Base-by-base conservation (phyloP, 2,329 filamentous ascomycete genomes). In the Periconia sp. region DNA sequence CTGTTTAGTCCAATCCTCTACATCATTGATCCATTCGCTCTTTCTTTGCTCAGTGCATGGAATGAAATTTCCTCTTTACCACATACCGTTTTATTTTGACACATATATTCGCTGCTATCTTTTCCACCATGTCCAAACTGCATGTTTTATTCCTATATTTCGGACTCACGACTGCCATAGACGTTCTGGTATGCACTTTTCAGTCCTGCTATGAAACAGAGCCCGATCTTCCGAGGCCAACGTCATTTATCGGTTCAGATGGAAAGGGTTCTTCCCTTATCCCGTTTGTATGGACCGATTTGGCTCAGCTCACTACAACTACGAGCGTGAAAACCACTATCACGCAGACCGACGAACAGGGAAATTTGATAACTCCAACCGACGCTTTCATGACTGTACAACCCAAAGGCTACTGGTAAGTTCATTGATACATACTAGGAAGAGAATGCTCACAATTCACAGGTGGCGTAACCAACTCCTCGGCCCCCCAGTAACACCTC, bases 251-350 rank as follows among this genome's bases (percentile, higher is more conserved):
- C 6, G 51, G 47, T 11, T 19, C 51, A 35, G 46, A 53, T 30
- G 47, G 51, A 5, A 31, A 31, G n/a, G 31, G 46, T 15, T 49
- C 46, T 9, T 46, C 20, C 20, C 37, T 53, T 3, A 46, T 53
- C n/a, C 51, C 51, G 15, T 53, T 53, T 41, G 31, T 40, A 11
- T 53, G 46, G 51, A 30, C 46, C 6, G 46, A 53, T 14, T 45
- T 53, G 19, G 35, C 18, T 20, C 18, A 53, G 17, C 51, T 49
- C 15, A 15, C 41, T 8, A 15, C 42, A 15, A 53, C 51, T 15
- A 53, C 51, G 17, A 53, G 46, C 15, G 33, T 53, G 35, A 13
- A 17, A n/a, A 49, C 51, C 7, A 53, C 33, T 7, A 53, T 53
- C 23, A 53, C 47, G 3, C 20, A 46, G 30, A 53, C 51, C 23